Conservation (phyloP, 2,329 filamentous ascomycete genomes). For the Colletotrichum euphorbiae region DNA sequence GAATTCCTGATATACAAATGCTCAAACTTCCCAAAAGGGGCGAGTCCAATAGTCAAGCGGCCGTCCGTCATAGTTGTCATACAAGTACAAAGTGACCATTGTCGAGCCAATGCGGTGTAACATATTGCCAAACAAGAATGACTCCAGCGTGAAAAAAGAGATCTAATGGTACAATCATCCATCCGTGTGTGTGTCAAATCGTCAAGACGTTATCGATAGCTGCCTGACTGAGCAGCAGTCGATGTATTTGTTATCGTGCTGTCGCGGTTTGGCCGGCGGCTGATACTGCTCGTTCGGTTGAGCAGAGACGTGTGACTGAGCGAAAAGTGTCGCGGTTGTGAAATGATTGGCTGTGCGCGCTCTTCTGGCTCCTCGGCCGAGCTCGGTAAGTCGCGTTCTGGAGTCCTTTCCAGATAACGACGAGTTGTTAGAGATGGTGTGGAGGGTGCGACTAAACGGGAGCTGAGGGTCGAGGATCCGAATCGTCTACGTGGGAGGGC, state of each 20-base stretch:
- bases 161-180: constrained; percentile 43
- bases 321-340: constrained; percentile 54
- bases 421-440: constrained; percentile 55
- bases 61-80: constrained; percentile 40
- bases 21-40: constrained; percentile 23
- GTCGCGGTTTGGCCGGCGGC: constrained; percentile 56
- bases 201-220: constrained; percentile 57
- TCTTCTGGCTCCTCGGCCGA: constrained; percentile 55
- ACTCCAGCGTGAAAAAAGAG: constrained; percentile 38
- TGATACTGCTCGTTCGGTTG: constrained; percentile 60
- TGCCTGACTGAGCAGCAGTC: constrained; percentile 53
- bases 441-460: constrained; percentile 57
- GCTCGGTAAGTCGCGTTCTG: constrained; percentile 54
- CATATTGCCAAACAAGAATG: constrained; percentile 39
- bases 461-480: constrained; percentile 59
- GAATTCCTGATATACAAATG: constrained; percentile 36
- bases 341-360: constrained; percentile 47
- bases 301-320: constrained; percentile 56
- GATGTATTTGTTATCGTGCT: constrained; percentile 55
- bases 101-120: constrained; percentile 36
- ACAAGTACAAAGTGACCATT: constrained; percentile 32
- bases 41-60: constrained; percentile 31
- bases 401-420: constrained; percentile 62
- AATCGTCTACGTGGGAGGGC: constrained; percentile 66
- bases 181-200: constrained; percentile 43